Conservation (phyloP, 257 asterid species). For the Solanum phureja region DNA sequence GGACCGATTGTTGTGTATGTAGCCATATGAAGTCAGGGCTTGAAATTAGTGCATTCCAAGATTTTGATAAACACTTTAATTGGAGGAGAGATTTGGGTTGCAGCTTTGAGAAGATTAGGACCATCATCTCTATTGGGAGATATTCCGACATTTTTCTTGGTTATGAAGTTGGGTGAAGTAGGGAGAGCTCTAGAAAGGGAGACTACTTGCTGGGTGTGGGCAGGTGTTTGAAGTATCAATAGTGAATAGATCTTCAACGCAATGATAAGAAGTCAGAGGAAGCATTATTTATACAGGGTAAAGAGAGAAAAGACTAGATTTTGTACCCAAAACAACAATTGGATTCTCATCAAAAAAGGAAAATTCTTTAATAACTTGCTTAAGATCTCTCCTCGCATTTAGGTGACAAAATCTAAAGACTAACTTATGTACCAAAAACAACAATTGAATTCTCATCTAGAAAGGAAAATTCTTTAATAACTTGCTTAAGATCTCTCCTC, state of each 20-base stretch:
- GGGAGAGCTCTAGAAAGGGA: neutral
- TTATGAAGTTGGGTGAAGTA: neutral
- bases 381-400: neutral
- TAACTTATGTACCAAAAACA: neutral
- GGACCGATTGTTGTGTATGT: neutral
- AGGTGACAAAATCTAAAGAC: neutral
- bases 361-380: neutral
- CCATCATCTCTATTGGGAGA: neutral
- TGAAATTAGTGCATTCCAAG: neutral
- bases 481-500: neutral
- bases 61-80: slow-evolving; percentile 2
- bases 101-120: neutral
- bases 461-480: neutral
- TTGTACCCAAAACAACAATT: neutral
- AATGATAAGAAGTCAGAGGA: neutral
- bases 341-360: neutral
- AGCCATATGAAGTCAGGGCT: neutral
- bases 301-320: neutral
- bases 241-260: neutral
- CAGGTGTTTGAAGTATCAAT: neutral
- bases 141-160: neutral
- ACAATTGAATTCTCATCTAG: neutral
- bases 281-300: neutral
- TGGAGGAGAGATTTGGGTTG: slow-evolving; percentile 1
- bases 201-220: neutral